These are phyloP conservation scores for Pneumocystis jirovecii DNA, from an alignment of 1,139 yeast species.

Conservation along the genomic window DNA sequence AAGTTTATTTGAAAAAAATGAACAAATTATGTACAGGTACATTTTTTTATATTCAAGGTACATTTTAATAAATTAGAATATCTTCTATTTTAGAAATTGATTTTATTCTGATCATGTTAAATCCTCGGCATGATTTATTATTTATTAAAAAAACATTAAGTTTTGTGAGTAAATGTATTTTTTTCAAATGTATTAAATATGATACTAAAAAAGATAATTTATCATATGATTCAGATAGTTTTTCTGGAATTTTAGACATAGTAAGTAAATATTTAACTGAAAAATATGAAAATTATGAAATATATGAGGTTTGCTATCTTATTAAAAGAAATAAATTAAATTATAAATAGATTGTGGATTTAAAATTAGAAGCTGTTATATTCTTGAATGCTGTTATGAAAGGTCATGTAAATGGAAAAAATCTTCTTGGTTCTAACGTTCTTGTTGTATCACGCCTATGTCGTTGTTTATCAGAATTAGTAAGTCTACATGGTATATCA, in stretches of 20 bases:
- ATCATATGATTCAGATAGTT: not conserved
- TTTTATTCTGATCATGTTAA: not conserved
- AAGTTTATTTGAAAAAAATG: not conserved
- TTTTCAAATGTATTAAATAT: not conserved
- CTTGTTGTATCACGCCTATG: not conserved
- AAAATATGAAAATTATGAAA: not conserved
- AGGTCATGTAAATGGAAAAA: not conserved
- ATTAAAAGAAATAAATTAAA: not conserved
- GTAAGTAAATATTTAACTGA: not conserved
- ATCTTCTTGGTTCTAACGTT: not conserved
- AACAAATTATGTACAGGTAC: not conserved
- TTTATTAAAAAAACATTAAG: not conserved
- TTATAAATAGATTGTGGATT: not conserved
- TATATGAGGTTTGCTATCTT: not conserved
- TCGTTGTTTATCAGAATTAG: not conserved
- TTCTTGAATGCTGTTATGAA: not conserved
- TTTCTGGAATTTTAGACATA: not conserved
- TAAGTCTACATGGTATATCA: not conserved
- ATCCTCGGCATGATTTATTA: not conserved
- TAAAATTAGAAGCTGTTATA: not conserved
- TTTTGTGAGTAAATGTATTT: not conserved
- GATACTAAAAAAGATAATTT: not conserved
- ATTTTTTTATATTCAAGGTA: not conserved
- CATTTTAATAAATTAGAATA: not conserved
- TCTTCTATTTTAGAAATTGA: not conserved